These are phyloP conservation scores for Aaosphaeria pasadenensis DNA, from an alignment of 2,329 filamentous ascomycete genomes.

Conservation along the genomic window DNA sequence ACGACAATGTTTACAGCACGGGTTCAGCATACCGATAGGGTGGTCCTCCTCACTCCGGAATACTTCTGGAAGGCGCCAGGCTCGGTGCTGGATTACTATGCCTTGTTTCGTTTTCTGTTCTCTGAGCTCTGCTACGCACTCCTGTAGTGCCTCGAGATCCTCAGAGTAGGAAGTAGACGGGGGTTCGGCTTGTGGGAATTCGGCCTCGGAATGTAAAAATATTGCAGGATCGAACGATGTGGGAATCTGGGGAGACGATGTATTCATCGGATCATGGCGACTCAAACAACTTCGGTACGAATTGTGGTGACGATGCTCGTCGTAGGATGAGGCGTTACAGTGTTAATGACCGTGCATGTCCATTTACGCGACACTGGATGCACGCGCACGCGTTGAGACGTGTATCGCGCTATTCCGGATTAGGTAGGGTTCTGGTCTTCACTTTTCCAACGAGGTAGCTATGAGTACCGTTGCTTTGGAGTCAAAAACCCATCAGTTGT, in stretches of 20 bases:
- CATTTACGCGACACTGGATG: too few species aligned
- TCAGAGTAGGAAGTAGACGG: conserved; percentile 39
- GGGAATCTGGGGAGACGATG: conserved; percentile 28
- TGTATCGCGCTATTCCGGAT: too few species aligned
- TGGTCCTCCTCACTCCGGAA: conserved; percentile 50
- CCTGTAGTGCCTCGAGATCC: conserved; percentile 47
- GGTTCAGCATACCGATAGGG: conserved; percentile 25
- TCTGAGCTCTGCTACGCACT: conserved; percentile 40
- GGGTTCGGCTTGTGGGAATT: conserved; percentile 16
- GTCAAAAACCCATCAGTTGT: too few species aligned
- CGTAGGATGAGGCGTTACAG: too few species aligned
- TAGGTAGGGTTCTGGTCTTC: too few species aligned
- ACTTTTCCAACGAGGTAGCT: too few species aligned
- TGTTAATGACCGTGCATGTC: too few species aligned
- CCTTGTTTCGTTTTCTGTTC: conserved; percentile 42
- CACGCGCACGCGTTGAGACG: too few species aligned
- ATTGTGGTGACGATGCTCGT: too few species aligned
- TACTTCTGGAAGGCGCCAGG: conserved; percentile 45
- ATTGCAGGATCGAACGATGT: conserved; percentile 53
- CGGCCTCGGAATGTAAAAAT: conserved; percentile 46
- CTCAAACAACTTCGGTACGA: too few species aligned
- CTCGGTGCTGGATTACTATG: conserved; percentile 52
- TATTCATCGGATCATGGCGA: not conserved
- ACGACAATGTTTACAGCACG: not conserved
- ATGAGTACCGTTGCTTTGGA: too few species aligned